phyloP scores from a whole-genome alignment of 805 yeast genomes.

The Yarrowia hollandica region DNA sequence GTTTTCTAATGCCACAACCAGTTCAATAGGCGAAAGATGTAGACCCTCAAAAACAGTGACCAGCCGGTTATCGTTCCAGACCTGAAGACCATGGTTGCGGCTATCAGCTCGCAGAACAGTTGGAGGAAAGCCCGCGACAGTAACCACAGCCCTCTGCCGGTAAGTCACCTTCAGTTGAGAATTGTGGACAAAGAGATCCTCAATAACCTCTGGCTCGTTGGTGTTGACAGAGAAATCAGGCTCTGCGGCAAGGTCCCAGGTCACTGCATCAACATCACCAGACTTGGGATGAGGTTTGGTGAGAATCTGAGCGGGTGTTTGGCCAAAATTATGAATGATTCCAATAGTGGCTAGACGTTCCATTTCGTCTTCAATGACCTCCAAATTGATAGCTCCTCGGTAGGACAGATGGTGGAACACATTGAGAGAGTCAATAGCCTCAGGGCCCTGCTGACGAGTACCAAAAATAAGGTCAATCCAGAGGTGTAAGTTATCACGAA shows the following conservation, averaged over 20 bases:
- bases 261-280: constrained; percentile 35
- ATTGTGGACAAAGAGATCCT: constrained; percentile 15
- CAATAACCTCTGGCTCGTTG: constrained; percentile 17
- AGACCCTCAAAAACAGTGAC: constrained; percentile 22
- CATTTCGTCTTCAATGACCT: constrained; percentile 66
- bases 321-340: constrained; percentile 88
- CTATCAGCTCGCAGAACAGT: neutral
- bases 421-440: constrained; percentile 65
- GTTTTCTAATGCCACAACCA: constrained; percentile 15
- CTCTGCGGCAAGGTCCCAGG: constrained; percentile 2
- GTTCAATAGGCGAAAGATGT: constrained; percentile 18
- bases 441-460: constrained; percentile 68
- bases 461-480: constrained; percentile 92
- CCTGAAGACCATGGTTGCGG: constrained; percentile 15
- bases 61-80: constrained; percentile 19
- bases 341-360: constrained; percentile 79
- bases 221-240: constrained; percentile 22
- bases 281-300: constrained; percentile 62
- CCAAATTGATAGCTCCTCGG: constrained; percentile 79
- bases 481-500: constrained; percentile 67
- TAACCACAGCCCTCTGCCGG: constrained; percentile 13
- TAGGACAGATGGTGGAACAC: constrained; percentile 84
- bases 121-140: constrained; percentile 9
- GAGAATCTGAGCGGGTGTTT: constrained; percentile 77
- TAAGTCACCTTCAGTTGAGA: constrained; percentile 25